Conservation (phyloP, 352 stramenopile genomes). For the Pythium dissotocum region DNA sequence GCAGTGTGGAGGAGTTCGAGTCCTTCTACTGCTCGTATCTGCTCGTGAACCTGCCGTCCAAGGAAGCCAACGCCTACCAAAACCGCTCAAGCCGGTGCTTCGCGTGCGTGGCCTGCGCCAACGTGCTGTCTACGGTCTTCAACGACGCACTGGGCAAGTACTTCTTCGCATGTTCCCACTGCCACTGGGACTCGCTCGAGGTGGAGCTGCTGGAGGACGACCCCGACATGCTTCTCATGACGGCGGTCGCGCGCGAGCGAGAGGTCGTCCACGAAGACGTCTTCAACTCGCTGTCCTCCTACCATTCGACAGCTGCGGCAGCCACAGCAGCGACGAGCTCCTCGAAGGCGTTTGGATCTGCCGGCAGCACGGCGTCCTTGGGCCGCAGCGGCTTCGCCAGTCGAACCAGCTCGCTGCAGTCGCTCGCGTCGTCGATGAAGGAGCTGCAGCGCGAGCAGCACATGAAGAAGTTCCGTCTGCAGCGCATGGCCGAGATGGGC, state of each 20-base stretch:
- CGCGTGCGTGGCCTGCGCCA: slow-evolving; percentile 67
- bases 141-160: slow-evolving; percentile 55
- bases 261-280: slow-evolving; percentile 71
- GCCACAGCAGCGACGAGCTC: slow-evolving; percentile 25
- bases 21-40: slow-evolving; percentile 87
- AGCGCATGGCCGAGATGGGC: slow-evolving; percentile 73
- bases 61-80: slow-evolving; percentile 86
- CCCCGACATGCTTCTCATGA: slow-evolving; percentile 83
- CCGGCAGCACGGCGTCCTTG: slow-evolving; percentile 1
- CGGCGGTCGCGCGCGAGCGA: slow-evolving; percentile 71
- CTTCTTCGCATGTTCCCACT: slow-evolving; percentile 85
- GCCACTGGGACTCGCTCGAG: slow-evolving; percentile 81
- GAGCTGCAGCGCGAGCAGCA: slow-evolving; percentile 80
- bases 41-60: slow-evolving; percentile 86
- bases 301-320: slow-evolving; percentile 37
- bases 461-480: slow-evolving; percentile 76
- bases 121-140: slow-evolving; percentile 68
- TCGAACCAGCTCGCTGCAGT: slow-evolving; percentile 40
- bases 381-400: neutral
- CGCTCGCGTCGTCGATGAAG: slow-evolving; percentile 72
- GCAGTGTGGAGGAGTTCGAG: slow-evolving; percentile 86
- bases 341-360: slow-evolving; percentile 5
- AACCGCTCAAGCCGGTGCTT: slow-evolving; percentile 87
- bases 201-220: slow-evolving; percentile 70
- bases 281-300: slow-evolving; percentile 69